phyloP scores from a whole-genome alignment of 495 filamentous ascomycete genomes.

The Copromyces sp. region DNA sequence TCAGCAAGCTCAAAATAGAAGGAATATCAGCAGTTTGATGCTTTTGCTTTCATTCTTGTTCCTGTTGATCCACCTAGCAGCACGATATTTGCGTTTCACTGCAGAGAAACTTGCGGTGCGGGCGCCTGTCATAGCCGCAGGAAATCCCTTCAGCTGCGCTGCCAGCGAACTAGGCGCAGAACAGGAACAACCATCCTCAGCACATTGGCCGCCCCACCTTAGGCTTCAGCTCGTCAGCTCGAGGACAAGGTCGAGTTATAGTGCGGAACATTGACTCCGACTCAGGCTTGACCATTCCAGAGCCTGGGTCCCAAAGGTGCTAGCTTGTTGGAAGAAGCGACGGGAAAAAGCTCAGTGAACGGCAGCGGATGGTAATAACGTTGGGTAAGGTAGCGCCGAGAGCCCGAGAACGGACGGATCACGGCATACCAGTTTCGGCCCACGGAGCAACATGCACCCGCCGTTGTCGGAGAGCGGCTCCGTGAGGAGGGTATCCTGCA shows the following conservation, averaged over 20 bases:
- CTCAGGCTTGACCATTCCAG: background rate
- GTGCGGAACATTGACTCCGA: background rate
- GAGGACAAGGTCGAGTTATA: background rate
- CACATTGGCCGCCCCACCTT: background rate
- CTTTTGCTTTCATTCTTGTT: background rate
- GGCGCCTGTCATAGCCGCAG: background rate
- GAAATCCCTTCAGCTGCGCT: background rate
- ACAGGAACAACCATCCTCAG: background rate
- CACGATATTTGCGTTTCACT: background rate
- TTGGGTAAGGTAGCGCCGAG: background rate
- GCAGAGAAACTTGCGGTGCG: background rate
- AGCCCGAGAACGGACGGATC: background rate
- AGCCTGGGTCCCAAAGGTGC: background rate
- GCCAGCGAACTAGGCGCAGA: background rate
- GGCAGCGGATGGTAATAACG: background rate
- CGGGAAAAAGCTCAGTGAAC: background rate
- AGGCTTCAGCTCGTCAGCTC: background rate
- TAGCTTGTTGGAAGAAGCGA: background rate
- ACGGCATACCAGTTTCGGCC: background rate
- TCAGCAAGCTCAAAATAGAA: background rate
- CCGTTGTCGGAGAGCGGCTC: background rate
- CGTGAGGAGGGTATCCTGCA: background rate
- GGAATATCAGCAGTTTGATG: background rate
- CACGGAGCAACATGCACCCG: background rate
- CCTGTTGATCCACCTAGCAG: background rate